Evolutionary conservation across 83 land plant genomes (phyloP).

Genomic region (Thuja plicata): DNA sequence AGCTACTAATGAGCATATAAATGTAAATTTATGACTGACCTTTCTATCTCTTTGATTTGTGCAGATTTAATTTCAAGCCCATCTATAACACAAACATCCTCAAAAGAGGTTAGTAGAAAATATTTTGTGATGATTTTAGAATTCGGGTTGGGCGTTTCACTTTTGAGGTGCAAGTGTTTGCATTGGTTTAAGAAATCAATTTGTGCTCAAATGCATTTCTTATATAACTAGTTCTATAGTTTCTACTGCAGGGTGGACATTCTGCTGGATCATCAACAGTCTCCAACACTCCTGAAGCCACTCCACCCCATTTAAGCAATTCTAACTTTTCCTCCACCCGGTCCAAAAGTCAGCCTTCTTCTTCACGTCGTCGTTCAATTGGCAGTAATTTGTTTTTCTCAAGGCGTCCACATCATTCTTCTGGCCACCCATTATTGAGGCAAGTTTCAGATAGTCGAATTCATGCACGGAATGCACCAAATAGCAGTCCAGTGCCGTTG

Average conservation of each 20-base stretch:
- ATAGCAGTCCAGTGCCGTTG: constrained; percentile 28
- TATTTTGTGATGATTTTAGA: not conserved
- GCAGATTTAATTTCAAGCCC: constrained; percentile 15
- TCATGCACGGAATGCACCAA: constrained; percentile 18
- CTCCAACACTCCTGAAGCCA: constrained; percentile 10
- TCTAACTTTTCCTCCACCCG: constrained; percentile 18
- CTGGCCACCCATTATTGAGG: constrained; percentile 35
- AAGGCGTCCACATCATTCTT: constrained; percentile 29
- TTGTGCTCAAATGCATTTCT: not conserved
- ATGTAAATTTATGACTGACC: not conserved
- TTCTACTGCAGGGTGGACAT: not conserved
- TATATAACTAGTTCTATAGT: not conserved
- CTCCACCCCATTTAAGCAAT: constrained; percentile 4
- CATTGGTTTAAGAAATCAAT: not conserved
- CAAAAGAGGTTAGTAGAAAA: constrained; percentile 11
- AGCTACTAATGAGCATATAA: not conserved
- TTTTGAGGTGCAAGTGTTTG: not conserved
- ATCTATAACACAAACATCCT: constrained; percentile 1
- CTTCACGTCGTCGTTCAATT: constrained; percentile 26
- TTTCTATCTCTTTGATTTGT: not conserved
- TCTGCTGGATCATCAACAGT: constrained; percentile 3
- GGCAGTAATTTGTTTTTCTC: constrained; percentile 26
- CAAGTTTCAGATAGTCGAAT: constrained; percentile 49
- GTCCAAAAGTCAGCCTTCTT: constrained; percentile 29
- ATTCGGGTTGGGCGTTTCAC: not conserved